Evolutionary conservation across 2,329 filamentous ascomycete genomes (phyloP), one percentile per base, ranked within the genome.

Genomic region (Exophiala bonariae): DNA sequence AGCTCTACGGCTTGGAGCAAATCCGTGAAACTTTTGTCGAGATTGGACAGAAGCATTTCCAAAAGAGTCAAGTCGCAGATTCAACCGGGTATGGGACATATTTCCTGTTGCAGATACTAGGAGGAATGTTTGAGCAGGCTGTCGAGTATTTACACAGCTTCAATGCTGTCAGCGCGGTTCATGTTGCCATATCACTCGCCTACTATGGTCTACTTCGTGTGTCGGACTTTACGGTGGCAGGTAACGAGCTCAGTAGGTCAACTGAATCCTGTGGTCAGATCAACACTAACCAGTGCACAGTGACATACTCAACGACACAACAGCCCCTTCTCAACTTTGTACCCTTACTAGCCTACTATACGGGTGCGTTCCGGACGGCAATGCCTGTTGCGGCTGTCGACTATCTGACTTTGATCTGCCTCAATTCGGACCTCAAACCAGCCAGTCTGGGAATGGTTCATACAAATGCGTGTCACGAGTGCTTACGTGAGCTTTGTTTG

Each of bases 111-210:
- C 90, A 96, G 65, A 81, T 95, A 33, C 75, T 97, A 41, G 85
- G 87, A 22, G 93, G 93, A 56, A 85, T 96, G 80, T 99, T 95
- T 59, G 93, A 99, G 70, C 86, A 93, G 61, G 93, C 92, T 13
- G 78, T 99, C 43, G 85, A 87, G 23, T 97, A 95, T 67, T 79
- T 99, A 14, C 96, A 96, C 64, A 81, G 83, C 37, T 93, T 95
- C 71, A 88, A 89, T 41, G 95, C 96, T 61, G 83, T 96, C 36
- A 91, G 95, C 56, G 91, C 92, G 18, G 89, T 96, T 39, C 95
- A 99, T 74, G 96, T 97, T 63, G 89, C 89, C 17, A 85, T 97
- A 61, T 89, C 86, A 1, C 78, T 99, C 35, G 83, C 85, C 59
- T 96, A 87, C 70, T 96, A 96, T 65, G 91, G 91, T 11, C 76